These are phyloP conservation scores for Cladosporium austrohemisphaericum DNA, from an alignment of 2,329 filamentous ascomycete genomes.

Conservation along the genomic window DNA sequence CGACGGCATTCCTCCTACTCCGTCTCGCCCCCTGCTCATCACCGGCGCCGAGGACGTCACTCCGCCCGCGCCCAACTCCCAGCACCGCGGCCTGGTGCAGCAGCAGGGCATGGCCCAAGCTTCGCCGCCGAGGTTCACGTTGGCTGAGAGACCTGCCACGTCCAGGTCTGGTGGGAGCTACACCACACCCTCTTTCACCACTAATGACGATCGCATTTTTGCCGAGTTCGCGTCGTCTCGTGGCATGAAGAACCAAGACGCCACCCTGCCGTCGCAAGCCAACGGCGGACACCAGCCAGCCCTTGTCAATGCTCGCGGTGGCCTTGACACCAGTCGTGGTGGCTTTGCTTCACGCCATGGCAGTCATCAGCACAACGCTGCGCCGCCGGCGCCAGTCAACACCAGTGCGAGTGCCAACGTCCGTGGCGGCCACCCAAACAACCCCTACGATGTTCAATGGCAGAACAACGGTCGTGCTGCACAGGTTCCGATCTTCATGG, in stretches of 20 bases:
- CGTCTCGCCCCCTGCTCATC: neutral
- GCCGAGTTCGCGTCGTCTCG: slow-evolving; percentile 3
- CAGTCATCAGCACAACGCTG: neutral
- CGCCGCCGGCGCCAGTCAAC: neutral
- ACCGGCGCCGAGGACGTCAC: neutral
- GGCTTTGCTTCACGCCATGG: no score
- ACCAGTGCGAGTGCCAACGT: neutral
- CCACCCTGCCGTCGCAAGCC: no score
- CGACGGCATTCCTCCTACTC: neutral
- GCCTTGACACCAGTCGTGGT: neutral
- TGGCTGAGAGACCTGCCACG: neutral
- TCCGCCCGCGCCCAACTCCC: neutral
- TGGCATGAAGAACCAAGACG: neutral
- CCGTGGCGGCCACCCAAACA: neutral
- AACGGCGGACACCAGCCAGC: no score
- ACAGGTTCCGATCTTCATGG: neutral
- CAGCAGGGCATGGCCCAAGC: neutral
- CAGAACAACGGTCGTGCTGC: neutral
- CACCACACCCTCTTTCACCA: slow-evolving; percentile 1
- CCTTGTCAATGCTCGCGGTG: neutral
- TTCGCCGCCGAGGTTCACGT: neutral
- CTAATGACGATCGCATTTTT: slow-evolving; percentile 7
- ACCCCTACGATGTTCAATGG: neutral
- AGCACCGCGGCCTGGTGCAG: neutral
- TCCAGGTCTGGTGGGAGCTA: neutral